phyloP scores from a whole-genome alignment of 495 filamentous ascomycete genomes.

The Choiromyces venosus region DNA sequence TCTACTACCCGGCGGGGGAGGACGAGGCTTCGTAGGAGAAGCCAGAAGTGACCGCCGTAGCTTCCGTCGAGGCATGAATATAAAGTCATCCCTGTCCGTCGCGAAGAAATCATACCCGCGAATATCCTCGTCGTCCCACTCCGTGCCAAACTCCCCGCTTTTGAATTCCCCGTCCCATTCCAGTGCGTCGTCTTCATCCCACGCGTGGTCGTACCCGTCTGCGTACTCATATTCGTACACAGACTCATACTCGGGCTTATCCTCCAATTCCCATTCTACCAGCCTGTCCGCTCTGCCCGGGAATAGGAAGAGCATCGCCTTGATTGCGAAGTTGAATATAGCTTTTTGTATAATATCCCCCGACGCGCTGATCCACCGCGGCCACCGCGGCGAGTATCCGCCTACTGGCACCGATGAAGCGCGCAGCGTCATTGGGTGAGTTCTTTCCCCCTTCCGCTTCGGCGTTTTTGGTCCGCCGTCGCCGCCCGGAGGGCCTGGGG shows the following conservation, averaged over 20 bases:
- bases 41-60: background rate
- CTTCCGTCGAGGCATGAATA: background rate
- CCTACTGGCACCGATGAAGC: background rate
- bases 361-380: background rate
- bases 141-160: background rate
- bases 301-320: background rate
- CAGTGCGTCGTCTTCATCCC: background rate
- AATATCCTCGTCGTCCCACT: background rate
- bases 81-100: background rate
- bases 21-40: background rate
- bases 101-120: background rate
- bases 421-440: background rate
- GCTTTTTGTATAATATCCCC: background rate
- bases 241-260: background rate
- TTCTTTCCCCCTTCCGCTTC: background rate
- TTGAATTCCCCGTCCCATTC: slow-evolving; percentile 2
- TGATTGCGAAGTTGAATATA: background rate
- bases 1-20: no score
- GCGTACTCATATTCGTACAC: no score
- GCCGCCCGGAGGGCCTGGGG: background rate
- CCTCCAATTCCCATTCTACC: background rate
- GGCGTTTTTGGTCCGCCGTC: background rate
- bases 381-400: background rate
- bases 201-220: background rate
- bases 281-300: background rate